Evolutionary conservation across 257 asterid genomes (phyloP).

Genomic region (Linaria vulgaris): DNA sequence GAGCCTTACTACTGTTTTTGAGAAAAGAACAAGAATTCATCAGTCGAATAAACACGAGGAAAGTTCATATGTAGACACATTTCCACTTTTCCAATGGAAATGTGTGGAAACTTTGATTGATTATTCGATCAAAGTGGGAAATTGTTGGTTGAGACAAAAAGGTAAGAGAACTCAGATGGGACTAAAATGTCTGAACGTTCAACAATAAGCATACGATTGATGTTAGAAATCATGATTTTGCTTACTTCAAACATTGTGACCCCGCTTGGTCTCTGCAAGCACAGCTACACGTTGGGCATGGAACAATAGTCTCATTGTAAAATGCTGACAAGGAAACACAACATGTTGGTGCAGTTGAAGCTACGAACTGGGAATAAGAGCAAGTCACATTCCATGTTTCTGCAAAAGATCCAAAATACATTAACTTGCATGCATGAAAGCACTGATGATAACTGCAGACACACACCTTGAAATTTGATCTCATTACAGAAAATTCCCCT

Average conservation of each 20-base stretch:
- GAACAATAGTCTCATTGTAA: constrained; percentile 51
- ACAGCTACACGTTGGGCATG: constrained; percentile 76
- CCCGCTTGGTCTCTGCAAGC: constrained; percentile 51
- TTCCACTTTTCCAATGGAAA: too few species aligned
- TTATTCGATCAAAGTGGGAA: too few species aligned
- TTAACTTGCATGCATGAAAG: too few species aligned
- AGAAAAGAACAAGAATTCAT: background rate
- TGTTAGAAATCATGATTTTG: background rate
- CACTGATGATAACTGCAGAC: too few species aligned
- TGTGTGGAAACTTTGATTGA: too few species aligned
- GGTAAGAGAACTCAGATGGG: too few species aligned
- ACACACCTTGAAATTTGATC: too few species aligned
- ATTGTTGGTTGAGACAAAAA: too few species aligned
- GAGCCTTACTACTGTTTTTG: constrained; percentile 35
- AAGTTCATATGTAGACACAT: background rate
- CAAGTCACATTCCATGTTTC: constrained; percentile 77
- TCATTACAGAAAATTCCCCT: too few species aligned
- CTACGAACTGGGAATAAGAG: constrained; percentile 65
- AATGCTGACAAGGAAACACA: constrained; percentile 85
- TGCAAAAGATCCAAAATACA: constrained; percentile 29
- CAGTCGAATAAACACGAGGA: background rate
- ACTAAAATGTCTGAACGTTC: too few species aligned
- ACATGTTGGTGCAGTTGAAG: constrained; percentile 62
- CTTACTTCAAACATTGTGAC: constrained; percentile 53
- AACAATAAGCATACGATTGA: background rate